Evolutionary conservation across 176 grass and related monocot genomes (phyloP), one percentile per base, ranked within the genome.

Genomic region (Carex parvula): DNA sequence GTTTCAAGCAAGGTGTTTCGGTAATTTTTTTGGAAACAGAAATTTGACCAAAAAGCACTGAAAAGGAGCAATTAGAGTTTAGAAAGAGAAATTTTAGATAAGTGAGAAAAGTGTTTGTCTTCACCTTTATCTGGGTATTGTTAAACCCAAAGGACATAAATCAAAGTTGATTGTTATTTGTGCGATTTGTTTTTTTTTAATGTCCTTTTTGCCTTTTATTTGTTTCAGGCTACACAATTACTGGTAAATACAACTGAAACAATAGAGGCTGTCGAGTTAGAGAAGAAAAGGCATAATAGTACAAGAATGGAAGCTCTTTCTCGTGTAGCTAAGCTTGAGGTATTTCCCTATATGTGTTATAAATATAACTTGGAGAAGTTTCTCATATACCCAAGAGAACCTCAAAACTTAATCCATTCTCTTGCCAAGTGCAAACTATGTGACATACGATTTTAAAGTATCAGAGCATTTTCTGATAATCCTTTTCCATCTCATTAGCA

Each of bases 231-330:
- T 91, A 93, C 91, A 82, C 89, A 93, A 87, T 85, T 99, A 89
- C 96, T 95, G 84, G 90, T n/a, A 44, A 99, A 89, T 92, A 99
- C 89, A 91, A 93, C 92, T 29, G 91, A 95, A 83, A 92, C 91
- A 8, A 93, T 99, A 90, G 96, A 99, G 68, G 96, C 96, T 72
- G 85, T 93, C 13, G 96, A 99, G 70, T 84, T 87, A 60, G 96
- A 99, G 84, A 99, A 95, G 82, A 85, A 88, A 70, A 85, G 82
- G 44, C 96, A 99, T 74, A 65, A 99, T 42, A 95, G 91, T 80
- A 98, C 96, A 77, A 93, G 93, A 91, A 98, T 98, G 91, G 93
- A 98, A 85, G 93, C 96, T 84, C 85, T 98, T 81, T 80, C 69
- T 42, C 81, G 77, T 11, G 88, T 98, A 61, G 96, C 93, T 83